Conservation (phyloP, 495 filamentous ascomycete species). For the Delitschia confertaspora region DNA sequence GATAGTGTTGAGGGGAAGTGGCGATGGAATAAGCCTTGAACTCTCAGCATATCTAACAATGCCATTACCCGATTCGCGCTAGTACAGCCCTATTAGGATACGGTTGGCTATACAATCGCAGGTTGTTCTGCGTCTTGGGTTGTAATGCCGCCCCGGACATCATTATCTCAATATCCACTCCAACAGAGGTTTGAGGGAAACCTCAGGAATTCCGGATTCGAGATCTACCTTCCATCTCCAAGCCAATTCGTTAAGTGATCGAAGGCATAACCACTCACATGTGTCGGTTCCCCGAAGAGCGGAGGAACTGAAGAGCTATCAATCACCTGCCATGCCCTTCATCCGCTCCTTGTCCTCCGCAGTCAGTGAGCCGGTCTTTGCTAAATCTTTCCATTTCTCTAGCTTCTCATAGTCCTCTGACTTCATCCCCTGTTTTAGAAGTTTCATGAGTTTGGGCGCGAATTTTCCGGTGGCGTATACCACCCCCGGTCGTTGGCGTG, state of each 20-base stretch:
- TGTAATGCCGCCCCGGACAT: no score
- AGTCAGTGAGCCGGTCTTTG: constrained; percentile 22
- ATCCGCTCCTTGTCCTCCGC: constrained; percentile 24
- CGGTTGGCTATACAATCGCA: no score
- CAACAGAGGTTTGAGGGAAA: constrained; percentile 1
- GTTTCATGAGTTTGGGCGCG: constrained; percentile 30
- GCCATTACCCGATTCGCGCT: no score
- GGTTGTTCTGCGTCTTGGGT: neutral
- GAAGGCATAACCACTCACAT: no score
- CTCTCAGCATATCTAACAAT: no score
- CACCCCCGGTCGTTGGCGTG: constrained; percentile 19
- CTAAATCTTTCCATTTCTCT: constrained; percentile 28
- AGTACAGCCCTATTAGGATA: no score
- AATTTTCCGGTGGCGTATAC: constrained; percentile 31
- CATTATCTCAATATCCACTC: neutral
- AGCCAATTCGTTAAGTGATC: neutral
- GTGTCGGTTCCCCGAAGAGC: no score
- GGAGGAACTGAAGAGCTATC: no score
- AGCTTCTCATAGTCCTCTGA: constrained; percentile 22
- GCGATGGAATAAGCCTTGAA: no score
- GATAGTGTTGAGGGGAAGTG: constrained; percentile 11
- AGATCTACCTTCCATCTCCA: neutral
- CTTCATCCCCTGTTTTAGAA: constrained; percentile 16
- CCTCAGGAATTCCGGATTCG: neutral
- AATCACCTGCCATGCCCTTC: constrained; percentile 15